Evolutionary conservation across 2,329 filamentous ascomycete species (phyloP).

Genomic region (Periconia sp.): DNA sequence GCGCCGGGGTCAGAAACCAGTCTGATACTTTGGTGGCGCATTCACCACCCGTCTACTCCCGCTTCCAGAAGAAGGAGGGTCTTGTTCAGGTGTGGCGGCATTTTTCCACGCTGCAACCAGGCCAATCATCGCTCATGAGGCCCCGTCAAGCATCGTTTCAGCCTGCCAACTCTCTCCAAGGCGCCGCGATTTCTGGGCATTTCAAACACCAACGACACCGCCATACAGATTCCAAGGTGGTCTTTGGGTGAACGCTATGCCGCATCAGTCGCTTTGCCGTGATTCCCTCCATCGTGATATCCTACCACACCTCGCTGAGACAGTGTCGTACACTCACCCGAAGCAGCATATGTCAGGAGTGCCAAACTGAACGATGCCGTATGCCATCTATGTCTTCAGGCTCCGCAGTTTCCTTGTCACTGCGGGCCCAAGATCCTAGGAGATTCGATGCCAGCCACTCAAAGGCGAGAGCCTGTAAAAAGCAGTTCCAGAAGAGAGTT

Average conservation of each 20-base stretch:
- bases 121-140: constrained; percentile 9
- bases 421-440: constrained; percentile 12
- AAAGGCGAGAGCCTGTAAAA: constrained; percentile 6
- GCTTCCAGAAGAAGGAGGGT: constrained; percentile 8
- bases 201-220: constrained; percentile 3
- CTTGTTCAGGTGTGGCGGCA: constrained; percentile 13
- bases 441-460: constrained; percentile 6
- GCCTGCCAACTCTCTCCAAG: background rate
- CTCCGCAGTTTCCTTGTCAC: constrained; percentile 8
- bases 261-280: background rate
- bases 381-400: background rate
- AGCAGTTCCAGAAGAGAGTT: constrained; percentile 4
- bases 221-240: background rate
- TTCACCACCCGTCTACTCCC: constrained; percentile 8
- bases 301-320: background rate
- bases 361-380: background rate
- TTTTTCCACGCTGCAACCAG: constrained; percentile 2
- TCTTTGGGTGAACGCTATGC: background rate
- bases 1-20: constrained; percentile 9
- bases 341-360: background rate
- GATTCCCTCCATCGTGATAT: background rate
- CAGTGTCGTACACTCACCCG: background rate
- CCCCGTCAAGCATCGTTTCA: constrained; percentile 17
- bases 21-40: constrained; percentile 32
- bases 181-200: constrained; percentile 6